Conservation (phyloP, 371 early-diverging fungal genomes). For the Mucor sp. region DNA sequence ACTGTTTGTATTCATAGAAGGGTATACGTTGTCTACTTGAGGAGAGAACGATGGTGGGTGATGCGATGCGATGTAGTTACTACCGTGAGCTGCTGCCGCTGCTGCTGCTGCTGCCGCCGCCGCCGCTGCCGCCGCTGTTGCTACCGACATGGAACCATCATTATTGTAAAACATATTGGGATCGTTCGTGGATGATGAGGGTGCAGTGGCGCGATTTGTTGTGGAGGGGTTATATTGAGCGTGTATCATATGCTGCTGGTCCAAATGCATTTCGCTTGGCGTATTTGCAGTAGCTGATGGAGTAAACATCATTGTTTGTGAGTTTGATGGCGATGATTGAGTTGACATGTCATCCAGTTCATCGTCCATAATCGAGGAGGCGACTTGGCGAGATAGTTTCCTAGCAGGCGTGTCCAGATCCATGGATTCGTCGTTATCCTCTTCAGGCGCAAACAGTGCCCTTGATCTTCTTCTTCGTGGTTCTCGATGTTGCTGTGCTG, state of each 20-base stretch:
- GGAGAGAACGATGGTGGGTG: neutral
- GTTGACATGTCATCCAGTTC: conserved; percentile 30
- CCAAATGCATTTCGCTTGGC: conserved; percentile 16
- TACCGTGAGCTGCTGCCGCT: conserved; percentile 2
- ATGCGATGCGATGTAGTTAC: neutral
- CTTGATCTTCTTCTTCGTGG: conserved; percentile 22
- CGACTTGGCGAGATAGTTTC: conserved; percentile 22
- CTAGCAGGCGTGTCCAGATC: conserved; percentile 21
- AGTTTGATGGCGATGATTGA: conserved; percentile 25
- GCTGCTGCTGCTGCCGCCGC: neutral
- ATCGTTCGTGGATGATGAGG: neutral
- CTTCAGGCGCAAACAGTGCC: conserved; percentile 17
- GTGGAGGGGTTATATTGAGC: neutral
- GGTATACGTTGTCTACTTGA: conserved; percentile 10
- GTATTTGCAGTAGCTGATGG: neutral
- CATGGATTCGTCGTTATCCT: conserved; percentile 20
- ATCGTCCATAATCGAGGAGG: conserved; percentile 21
- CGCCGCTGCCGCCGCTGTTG: conserved; percentile 3
- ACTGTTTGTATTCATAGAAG: conserved; percentile 3
- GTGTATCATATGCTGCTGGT: conserved; percentile 6
- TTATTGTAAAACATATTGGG: conserved; percentile 14
- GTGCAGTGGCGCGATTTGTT: neutral
- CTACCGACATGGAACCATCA: neutral
- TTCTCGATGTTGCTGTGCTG: conserved; percentile 5
- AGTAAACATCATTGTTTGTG: conserved; percentile 14